Conservation (phyloP, 2,329 filamentous ascomycete species). For the Xylariomycetidae sp. region DNA sequence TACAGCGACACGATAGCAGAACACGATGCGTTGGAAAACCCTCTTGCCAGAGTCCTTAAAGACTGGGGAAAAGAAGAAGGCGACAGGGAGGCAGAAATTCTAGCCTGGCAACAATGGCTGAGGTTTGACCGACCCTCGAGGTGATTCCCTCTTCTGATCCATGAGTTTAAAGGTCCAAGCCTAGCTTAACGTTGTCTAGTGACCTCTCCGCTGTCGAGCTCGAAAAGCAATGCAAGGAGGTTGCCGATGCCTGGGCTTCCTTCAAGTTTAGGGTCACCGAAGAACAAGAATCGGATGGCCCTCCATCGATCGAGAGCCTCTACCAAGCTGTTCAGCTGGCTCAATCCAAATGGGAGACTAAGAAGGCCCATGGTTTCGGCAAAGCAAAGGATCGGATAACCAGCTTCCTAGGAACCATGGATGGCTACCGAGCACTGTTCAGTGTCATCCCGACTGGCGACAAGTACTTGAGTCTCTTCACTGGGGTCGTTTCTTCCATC, state of each 20-base stretch:
- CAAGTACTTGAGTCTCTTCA: constrained; percentile 6
- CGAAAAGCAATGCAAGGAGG: constrained; percentile 3
- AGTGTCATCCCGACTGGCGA: constrained; percentile 7
- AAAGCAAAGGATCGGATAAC: constrained; percentile 3
- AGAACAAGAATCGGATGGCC: constrained; percentile 1
- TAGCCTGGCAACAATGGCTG: too few species aligned
- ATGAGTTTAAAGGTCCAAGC: not conserved
- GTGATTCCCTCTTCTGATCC: too few species aligned
- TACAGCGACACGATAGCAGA: too few species aligned
- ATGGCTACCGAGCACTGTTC: constrained; percentile 6
- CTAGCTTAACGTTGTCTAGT: not conserved
- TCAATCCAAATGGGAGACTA: constrained; percentile 2
- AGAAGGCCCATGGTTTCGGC: constrained; percentile 5
- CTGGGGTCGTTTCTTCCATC: constrained; percentile 6
- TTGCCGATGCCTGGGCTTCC: constrained; percentile 3
- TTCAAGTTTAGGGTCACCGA: constrained; percentile 2
- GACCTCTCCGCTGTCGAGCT: not conserved
- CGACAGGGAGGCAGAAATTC: too few species aligned
- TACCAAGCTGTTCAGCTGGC: constrained; percentile 1
- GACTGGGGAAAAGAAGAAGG: too few species aligned
- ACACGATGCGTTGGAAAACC: too few species aligned
- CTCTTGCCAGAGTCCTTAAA: too few species aligned
- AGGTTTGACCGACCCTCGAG: too few species aligned
- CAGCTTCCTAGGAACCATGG: constrained; percentile 4
- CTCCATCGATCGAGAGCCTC: constrained; percentile 2